Percentiles rank a stretch among this genome's conserved stretches.
Conservation (phyloP, 2,329 filamentous ascomycete species). For the Falciphora oryzae region DNA sequence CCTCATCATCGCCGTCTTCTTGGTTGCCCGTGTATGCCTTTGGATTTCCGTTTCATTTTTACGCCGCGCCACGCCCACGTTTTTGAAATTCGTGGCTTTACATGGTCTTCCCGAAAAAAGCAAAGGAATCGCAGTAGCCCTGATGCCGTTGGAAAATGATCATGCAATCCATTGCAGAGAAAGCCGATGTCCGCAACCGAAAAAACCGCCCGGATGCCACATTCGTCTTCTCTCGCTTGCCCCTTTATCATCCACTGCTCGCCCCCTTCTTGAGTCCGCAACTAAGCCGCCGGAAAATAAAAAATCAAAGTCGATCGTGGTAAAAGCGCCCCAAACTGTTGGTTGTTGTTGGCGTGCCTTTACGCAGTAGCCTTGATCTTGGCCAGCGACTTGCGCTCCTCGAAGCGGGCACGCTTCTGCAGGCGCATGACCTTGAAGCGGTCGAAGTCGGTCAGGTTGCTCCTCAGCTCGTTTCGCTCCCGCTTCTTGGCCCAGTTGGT, state of each 20-base stretch:
- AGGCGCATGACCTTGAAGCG: slow-evolving; percentile 99
- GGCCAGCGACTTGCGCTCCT: slow-evolving; percentile 92
- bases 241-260: not conserved
- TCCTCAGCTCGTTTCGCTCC: slow-evolving; percentile 77
- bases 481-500: slow-evolving; percentile 94
- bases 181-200: slow-evolving; percentile 10
- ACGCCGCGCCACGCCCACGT: slow-evolving; percentile 9
- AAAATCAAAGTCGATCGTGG: not conserved
- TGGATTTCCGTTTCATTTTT: slow-evolving; percentile 10
- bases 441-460: slow-evolving; percentile 94
- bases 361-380: slow-evolving; percentile 84
- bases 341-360: slow-evolving; percentile 26
- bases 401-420: slow-evolving; percentile 99
- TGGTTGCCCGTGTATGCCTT: slow-evolving; percentile 1
- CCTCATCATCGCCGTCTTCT: not conserved
- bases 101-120: slow-evolving; percentile 8
- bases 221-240: not conserved
- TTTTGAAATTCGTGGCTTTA: slow-evolving; percentile 7
- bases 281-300: not conserved
- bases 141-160: slow-evolving; percentile 9
- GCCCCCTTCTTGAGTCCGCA: not conserved
- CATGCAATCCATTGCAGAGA: slow-evolving; percentile 10
- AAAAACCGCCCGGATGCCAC: slow-evolving; percentile 5
- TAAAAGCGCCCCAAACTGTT: not conserved
- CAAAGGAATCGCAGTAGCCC: slow-evolving; percentile 11